phyloP scores from a whole-genome alignment of 2,329 filamentous ascomycete species.

The Fusarium penzigii region DNA sequence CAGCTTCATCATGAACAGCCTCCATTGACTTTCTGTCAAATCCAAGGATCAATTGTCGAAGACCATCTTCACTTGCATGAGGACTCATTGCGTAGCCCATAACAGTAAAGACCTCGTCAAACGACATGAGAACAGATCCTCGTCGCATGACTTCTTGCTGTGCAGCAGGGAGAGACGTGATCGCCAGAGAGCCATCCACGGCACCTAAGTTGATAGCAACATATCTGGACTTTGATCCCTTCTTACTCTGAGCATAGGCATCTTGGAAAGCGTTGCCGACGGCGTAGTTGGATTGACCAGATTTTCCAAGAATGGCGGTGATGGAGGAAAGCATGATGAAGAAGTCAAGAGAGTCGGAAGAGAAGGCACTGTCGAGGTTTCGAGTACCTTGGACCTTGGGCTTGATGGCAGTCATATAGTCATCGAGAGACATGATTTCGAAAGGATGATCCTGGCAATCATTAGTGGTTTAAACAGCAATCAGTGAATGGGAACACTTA shows the following conservation, averaged over 20 bases:
- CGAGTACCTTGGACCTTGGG: constrained; percentile 16
- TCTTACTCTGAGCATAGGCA: constrained; percentile 8
- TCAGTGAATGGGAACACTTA: not conserved
- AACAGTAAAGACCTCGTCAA: constrained; percentile 11
- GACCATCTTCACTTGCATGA: constrained; percentile 1
- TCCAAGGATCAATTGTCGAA: constrained; percentile 10
- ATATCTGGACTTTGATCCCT: constrained; percentile 8
- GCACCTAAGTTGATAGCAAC: constrained; percentile 11
- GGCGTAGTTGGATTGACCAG: constrained; percentile 10
- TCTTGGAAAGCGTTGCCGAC: constrained; percentile 16
- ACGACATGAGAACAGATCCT: constrained; percentile 12
- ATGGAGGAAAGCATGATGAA: constrained; percentile 20
- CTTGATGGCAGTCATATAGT: constrained; percentile 9
- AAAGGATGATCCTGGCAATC: constrained; percentile 10
- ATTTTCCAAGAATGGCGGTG: constrained; percentile 10
- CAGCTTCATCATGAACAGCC: constrained; percentile 6
- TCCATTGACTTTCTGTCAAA: constrained; percentile 16
- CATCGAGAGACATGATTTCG: constrained; percentile 9
- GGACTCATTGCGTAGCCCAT: constrained; percentile 11
- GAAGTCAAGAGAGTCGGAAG: constrained; percentile 11
- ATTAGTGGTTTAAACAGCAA: not conserved
- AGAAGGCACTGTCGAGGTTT: constrained; percentile 11
- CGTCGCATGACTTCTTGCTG: constrained; percentile 11
- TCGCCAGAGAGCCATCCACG: constrained; percentile 10
- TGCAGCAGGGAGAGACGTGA: constrained; percentile 7